These are phyloP conservation scores for Coffea eugenioides DNA, from an alignment of 257 asterid species.

Conservation along the genomic window DNA sequence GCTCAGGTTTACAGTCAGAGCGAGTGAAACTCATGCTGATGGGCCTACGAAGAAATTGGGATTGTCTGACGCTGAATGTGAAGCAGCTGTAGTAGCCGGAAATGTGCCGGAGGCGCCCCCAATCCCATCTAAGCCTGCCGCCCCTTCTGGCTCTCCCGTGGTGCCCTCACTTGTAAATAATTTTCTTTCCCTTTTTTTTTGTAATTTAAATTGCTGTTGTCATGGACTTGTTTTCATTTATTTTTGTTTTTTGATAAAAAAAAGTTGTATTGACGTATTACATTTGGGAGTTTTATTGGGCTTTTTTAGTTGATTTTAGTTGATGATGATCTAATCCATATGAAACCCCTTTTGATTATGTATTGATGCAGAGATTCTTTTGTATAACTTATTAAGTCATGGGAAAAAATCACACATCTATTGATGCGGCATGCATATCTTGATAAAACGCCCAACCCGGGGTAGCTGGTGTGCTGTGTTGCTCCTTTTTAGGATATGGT, in stretches of 20 bases:
- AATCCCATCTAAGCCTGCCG: slow-evolving; percentile 59
- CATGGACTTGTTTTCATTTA: neutral
- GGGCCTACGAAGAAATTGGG: slow-evolving; percentile 50
- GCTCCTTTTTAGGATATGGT: too few relatives aligned
- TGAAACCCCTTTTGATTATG: neutral
- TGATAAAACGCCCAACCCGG: neutral
- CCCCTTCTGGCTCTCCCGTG: slow-evolving; percentile 78
- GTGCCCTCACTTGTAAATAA: slow-evolving; percentile 59
- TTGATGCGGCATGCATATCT: neutral
- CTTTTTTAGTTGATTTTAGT: too few relatives aligned
- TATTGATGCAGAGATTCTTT: neutral
- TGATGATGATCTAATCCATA: neutral
- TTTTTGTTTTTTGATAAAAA: too few relatives aligned
- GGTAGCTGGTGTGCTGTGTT: too few relatives aligned
- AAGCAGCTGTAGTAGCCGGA: slow-evolving; percentile 88
- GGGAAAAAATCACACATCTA: too few relatives aligned
- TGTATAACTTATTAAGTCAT: neutral
- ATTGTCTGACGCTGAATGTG: slow-evolving; percentile 66
- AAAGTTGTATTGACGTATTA: neutral
- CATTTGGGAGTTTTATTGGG: neutral
- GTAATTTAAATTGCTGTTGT: neutral
- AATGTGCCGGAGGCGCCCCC: slow-evolving; percentile 88
- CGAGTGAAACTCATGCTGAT: slow-evolving; percentile 33
- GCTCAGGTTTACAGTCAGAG: slow-evolving; percentile 32
- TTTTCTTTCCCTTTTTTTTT: neutral